Evolutionary conservation across 2,329 filamentous ascomycete species (phyloP), one percentile per base, ranked within the genome.

Genomic region (Amauroascus verrucosus): DNA sequence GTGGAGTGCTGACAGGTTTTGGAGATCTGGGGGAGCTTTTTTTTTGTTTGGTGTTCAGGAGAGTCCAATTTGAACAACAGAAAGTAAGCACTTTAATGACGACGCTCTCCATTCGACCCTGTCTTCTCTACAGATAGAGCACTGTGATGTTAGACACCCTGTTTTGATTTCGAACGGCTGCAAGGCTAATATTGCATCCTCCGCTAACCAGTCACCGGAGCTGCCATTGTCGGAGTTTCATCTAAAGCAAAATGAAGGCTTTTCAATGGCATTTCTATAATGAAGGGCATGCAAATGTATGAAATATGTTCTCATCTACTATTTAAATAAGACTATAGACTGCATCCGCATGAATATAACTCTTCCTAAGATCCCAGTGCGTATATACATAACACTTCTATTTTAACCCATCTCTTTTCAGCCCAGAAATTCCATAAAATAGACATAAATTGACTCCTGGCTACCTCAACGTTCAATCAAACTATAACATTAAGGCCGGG

Each of bases 21-120:
- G 22, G 2, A 18, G 37, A 18, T 40, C n/a, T 6, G 7, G 41
- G 24, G 14, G 22, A 45, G 24, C 41, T 45, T 45, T 37, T 41
- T 45, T 37, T 32, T 43, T 43, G 40, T 45, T 45, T 45, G 41
- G 41, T 45, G 9, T 45, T 50, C 35, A 41, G 20, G 37, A 38
- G 40, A 44, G 14, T 28, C 22, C 13, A 30, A 28, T 30, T 30
- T 1, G 8, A 45, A 38, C 35, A 20, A 48, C 18, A 33, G 11
- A 16, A 30, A 30, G n/a, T n/a, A n/a, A n/a, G n/a, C n/a, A n/a
- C n/a, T n/a, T n/a, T n/a, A 30, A 9, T 30, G 26, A 30, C 26
- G 9, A 30, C 26, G 4, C 9, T 30, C 26, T 30, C 26, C 26
- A 30, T 30, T 9, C 26, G 26, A n/a, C n/a, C n/a, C n/a, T n/a